Base-by-base conservation (phyloP, 345 rosid genomes). In the Diplotaxis tenuifolia region DNA sequence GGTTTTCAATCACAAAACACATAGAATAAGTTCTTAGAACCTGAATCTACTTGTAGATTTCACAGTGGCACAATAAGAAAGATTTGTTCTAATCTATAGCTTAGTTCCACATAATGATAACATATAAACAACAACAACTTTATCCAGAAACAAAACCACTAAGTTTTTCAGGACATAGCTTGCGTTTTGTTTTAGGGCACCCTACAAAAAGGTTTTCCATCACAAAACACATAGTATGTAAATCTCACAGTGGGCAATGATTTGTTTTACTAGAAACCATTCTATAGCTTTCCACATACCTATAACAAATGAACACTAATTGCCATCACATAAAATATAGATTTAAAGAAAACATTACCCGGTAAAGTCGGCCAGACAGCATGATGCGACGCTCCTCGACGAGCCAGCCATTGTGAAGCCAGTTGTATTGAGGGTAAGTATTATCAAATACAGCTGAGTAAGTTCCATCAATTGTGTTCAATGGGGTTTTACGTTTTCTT, bases 391-490 rank as follows among this genome's bases (percentile, higher is more conserved):
- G 68, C 55, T 75, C 73, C 56, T 75, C 78, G 20, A 2, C 68
- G 9, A 75, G 22, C 78, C 73, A 75, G 0, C 68, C 73, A 12
- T 28, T 1, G 9, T 5, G 54, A 50, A 75, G 73, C 78, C 73
- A 74, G 0, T 3, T 14, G 40, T 49, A 74, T 7, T 19, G 7
- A 59, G 61, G 22, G 18, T 19, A 16, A 0, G 12, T 4, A 1
- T 59, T 60, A 25, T 74, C 78, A 9, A 59, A 74, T 1, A 74
- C 54, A 6, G 67, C 3, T 6, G 4, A 49, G 16, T 4, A 0
- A 1, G 61, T 9, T 2, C 12, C 12, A 0, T 9, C 7, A 0
- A 6, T 21, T 2, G 34, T 9, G 59, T 57, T 57, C 4, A 73
- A 5, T n/a, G 42, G 9, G 4, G 12, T 47, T 14, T 1, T 1